Evolutionary conservation across 2,329 filamentous ascomycete genomes (phyloP).

Genomic region (Aureobasidium sp.): DNA sequence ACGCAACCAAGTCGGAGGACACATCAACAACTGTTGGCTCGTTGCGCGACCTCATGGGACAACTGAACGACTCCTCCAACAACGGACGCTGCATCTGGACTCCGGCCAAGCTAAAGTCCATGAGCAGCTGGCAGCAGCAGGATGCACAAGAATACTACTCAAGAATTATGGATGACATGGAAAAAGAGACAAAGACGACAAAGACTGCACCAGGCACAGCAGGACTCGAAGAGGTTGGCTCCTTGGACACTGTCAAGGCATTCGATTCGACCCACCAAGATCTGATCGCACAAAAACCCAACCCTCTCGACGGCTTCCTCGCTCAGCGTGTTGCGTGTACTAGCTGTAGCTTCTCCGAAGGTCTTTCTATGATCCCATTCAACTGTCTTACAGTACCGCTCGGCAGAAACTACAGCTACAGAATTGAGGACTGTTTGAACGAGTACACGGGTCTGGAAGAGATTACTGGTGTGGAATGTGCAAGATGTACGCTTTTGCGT

Average conservation of each 20-base stretch:
- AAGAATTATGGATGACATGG: constrained; percentile 58
- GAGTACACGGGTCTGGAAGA: constrained; percentile 76
- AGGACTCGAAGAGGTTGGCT: constrained; percentile 21
- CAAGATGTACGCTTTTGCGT: constrained; percentile 73
- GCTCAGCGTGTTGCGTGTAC: constrained; percentile 86
- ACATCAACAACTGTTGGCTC: constrained; percentile 38
- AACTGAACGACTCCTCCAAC: constrained; percentile 60
- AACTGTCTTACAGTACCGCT: constrained; percentile 86
- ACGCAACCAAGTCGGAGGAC: constrained; percentile 28
- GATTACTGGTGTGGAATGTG: constrained; percentile 85
- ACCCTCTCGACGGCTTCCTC: constrained; percentile 78
- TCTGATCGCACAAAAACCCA: constrained; percentile 29
- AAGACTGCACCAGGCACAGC: constrained; percentile 24
- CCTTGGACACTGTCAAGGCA: background rate
- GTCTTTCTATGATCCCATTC: constrained; percentile 83
- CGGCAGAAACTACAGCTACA: constrained; percentile 56
- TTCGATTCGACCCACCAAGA: background rate
- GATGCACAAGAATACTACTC: constrained; percentile 97
- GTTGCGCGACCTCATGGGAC: constrained; percentile 58
- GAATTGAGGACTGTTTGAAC: constrained; percentile 71
- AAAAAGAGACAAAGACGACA: constrained; percentile 36
- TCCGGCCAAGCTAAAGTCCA: constrained; percentile 70
- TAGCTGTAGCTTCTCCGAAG: constrained; percentile 76
- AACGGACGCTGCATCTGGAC: constrained; percentile 77
- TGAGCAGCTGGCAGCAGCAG: constrained; percentile 93